Conservation (phyloP, 495 filamentous ascomycete species). For the Trichoderma virens region DNA sequence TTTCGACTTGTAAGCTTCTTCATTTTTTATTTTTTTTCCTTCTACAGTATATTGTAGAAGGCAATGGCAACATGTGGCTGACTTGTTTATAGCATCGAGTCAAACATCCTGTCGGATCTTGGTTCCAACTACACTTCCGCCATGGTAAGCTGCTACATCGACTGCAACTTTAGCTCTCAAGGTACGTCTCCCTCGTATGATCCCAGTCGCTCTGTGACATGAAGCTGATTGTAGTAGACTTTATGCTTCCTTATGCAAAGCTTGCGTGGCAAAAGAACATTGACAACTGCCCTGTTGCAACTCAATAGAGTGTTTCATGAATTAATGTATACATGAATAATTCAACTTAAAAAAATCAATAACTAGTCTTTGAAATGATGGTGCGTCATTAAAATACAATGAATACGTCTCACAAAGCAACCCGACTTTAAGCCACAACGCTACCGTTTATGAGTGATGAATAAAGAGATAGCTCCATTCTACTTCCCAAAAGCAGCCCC, state of each 20-base stretch:
- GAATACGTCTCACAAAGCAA: too few species aligned
- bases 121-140: conserved; percentile 30
- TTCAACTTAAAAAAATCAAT: too few species aligned
- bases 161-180: conserved; percentile 35
- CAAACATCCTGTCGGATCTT: conserved; percentile 26
- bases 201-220: not conserved
- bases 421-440: too few species aligned
- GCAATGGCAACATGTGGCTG: not conserved
- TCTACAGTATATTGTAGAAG: too few species aligned
- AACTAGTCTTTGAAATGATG: too few species aligned
- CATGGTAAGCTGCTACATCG: conserved; percentile 36
- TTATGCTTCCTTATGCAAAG: not conserved
- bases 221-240: not conserved
- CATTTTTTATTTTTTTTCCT: too few species aligned
- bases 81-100: conserved; percentile 17
- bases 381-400: too few species aligned
- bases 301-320: too few species aligned
- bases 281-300: not conserved
- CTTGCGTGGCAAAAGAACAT: not conserved
- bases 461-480: too few species aligned
- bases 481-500: too few species aligned
- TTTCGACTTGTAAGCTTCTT: conserved; percentile 64
- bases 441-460: too few species aligned
- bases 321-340: too few species aligned
- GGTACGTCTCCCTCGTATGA: not conserved